A percentile compares a stretch with the other conserved stretches of the same genome.
Conservation (phyloP, 306 rosid genomes). For the Quercus agrifolia region DNA sequence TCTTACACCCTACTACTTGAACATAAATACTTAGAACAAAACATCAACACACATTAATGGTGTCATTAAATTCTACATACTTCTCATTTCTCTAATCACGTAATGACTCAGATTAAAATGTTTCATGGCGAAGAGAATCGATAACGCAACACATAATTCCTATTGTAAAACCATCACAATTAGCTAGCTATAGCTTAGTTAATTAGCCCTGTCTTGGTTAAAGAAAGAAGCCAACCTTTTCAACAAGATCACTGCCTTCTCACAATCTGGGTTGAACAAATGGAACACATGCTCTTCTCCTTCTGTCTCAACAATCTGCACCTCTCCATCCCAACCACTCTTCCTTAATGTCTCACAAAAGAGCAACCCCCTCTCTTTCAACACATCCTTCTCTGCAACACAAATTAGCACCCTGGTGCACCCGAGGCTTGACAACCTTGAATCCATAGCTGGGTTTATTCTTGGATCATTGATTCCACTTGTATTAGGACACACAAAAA, state of each 20-base stretch:
- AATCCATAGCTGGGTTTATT: slow-evolving; percentile 22
- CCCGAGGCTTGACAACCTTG: background rate
- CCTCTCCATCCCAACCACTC: slow-evolving; percentile 17
- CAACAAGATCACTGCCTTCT: background rate
- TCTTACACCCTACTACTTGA: no score
- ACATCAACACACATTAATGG: no score
- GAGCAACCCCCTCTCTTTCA: slow-evolving; percentile 2
- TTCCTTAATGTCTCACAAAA: background rate
- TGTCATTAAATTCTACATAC: no score
- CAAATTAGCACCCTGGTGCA: slow-evolving; percentile 12
- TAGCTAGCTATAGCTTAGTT: no score
- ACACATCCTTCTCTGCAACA: slow-evolving; percentile 7
- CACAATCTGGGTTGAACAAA: background rate
- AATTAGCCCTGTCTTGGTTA: background rate
- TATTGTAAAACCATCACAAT: no score
- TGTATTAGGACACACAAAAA: background rate
- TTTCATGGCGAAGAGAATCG: no score
- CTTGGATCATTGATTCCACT: slow-evolving; percentile 25
- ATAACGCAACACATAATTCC: no score
- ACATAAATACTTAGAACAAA: no score
- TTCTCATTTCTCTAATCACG: no score
- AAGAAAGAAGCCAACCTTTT: slow-evolving; percentile 2
- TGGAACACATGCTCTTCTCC: background rate
- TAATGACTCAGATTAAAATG: no score
- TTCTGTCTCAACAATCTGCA: background rate